A percentile compares a stretch with the other conserved stretches of the same genome.
Evolutionary conservation across 257 asterid genomes (phyloP).

Genomic region (Pogostemon cablin): DNA sequence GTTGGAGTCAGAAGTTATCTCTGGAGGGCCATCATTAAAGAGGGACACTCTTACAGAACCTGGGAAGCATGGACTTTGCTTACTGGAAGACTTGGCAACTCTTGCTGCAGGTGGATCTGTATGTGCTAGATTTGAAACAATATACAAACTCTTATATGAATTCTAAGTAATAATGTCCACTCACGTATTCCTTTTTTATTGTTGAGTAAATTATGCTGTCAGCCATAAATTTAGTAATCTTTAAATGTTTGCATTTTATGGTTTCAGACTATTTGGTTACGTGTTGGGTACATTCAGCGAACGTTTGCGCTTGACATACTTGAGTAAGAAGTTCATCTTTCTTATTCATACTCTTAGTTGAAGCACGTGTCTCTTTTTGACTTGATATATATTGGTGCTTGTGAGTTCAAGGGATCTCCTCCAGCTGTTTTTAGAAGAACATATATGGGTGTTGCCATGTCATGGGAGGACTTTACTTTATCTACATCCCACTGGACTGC

Average conservation of each 20-base stretch:
- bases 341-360: constrained; percentile 18
- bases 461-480: background rate
- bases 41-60: constrained; percentile 63
- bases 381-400: constrained; percentile 1
- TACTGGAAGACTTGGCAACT: constrained; percentile 96
- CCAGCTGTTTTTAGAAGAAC: constrained; percentile 13
- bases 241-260: constrained; percentile 35
- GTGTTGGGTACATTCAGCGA: constrained; percentile 74
- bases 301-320: constrained; percentile 93
- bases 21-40: constrained; percentile 64
- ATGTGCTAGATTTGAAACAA: constrained; percentile 65
- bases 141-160: constrained; percentile 32
- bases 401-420: constrained; percentile 25
- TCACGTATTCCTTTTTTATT: constrained; percentile 12
- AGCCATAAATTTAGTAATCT: constrained; percentile 22
- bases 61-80: constrained; percentile 93
- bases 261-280: constrained; percentile 90
- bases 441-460: background rate
- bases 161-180: constrained; percentile 18
- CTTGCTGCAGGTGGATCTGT: constrained; percentile 99
- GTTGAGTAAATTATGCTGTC: constrained; percentile 1
- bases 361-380: constrained; percentile 1
- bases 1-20: constrained; percentile 68
- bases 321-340: constrained; percentile 66
- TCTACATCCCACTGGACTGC: background rate